A percentile compares a stretch with the other conserved stretches of the same genome.
phyloP scores from a whole-genome alignment of 2,329 filamentous ascomycete genomes.

The Botrytis fragariae region DNA sequence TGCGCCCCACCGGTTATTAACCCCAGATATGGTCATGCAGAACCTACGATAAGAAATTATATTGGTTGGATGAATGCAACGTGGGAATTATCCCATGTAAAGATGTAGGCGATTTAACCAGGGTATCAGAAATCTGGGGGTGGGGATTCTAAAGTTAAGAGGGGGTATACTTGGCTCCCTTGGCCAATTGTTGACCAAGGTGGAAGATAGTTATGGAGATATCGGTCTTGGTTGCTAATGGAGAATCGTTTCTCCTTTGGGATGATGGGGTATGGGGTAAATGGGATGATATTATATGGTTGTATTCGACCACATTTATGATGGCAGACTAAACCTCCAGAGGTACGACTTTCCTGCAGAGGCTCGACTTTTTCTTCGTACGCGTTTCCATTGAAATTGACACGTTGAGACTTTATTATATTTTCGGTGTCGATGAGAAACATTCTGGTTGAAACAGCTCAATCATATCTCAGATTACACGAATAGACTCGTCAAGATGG shows the following conservation, averaged over 20 bases:
- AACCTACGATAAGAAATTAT: neutral
- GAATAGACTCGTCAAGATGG: neutral
- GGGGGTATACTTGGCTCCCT: neutral
- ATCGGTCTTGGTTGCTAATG: neutral
- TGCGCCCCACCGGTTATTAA: neutral
- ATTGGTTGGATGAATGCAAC: neutral
- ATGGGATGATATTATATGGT: neutral
- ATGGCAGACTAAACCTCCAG: neutral
- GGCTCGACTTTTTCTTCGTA: neutral
- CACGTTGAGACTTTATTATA: neutral
- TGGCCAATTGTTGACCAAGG: constrained; percentile 2
- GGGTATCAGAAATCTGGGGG: constrained; percentile 6
- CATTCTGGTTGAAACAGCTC: neutral
- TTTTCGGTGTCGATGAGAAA: neutral
- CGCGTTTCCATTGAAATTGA: neutral
- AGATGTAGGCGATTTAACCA: neutral
- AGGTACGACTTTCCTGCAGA: neutral
- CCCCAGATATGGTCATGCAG: neutral
- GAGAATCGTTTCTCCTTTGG: neutral
- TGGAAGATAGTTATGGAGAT: neutral
- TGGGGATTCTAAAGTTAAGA: neutral
- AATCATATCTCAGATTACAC: neutral
- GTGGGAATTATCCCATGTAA: neutral
- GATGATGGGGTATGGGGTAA: neutral
- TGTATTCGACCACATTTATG: neutral